Conservation (phyloP, 2,329 filamentous ascomycete species). For the Pestalotiopsis sp. region DNA sequence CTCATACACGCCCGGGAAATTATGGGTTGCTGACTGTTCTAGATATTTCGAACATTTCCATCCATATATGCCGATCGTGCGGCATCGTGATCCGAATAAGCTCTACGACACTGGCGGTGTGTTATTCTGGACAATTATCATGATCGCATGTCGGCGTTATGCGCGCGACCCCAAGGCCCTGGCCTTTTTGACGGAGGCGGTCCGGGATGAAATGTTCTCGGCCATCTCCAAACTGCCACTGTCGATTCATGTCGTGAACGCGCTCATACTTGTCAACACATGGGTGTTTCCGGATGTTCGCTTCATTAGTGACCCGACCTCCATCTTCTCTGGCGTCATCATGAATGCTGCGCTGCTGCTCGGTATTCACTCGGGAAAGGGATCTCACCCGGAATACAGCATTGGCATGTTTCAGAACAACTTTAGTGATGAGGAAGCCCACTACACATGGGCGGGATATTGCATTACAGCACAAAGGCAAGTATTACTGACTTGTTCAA, state of each 20-base stretch:
- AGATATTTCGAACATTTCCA: slow-evolving; percentile 57
- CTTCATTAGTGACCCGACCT: slow-evolving; percentile 52
- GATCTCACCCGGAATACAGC: slow-evolving; percentile 50
- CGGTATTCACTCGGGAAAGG: slow-evolving; percentile 54
- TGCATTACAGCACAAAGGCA: slow-evolving; percentile 54
- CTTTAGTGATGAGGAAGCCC: slow-evolving; percentile 53
- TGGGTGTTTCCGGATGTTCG: slow-evolving; percentile 55
- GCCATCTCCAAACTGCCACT: slow-evolving; percentile 44
- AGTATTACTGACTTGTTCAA: slow-evolving; percentile 5
- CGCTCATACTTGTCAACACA: slow-evolving; percentile 50
- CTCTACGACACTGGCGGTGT: slow-evolving; percentile 49
- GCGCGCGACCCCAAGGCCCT: slow-evolving; percentile 43
- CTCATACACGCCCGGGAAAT: too few relatives aligned
- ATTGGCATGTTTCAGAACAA: slow-evolving; percentile 44
- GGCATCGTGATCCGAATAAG: slow-evolving; percentile 50
- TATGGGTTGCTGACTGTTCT: slow-evolving; percentile 8
- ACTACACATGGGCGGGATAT: slow-evolving; percentile 54
- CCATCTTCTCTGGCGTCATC: slow-evolving; percentile 47
- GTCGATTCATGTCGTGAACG: slow-evolving; percentile 51
- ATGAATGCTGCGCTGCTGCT: slow-evolving; percentile 50
- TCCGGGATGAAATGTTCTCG: slow-evolving; percentile 47
- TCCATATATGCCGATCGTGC: slow-evolving; percentile 53
- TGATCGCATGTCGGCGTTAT: slow-evolving; percentile 51
- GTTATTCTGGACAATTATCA: slow-evolving; percentile 58
- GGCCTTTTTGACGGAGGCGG: slow-evolving; percentile 46